phyloP scores from a whole-genome alignment of 1,139 yeast species.

The Candida sp. region DNA sequence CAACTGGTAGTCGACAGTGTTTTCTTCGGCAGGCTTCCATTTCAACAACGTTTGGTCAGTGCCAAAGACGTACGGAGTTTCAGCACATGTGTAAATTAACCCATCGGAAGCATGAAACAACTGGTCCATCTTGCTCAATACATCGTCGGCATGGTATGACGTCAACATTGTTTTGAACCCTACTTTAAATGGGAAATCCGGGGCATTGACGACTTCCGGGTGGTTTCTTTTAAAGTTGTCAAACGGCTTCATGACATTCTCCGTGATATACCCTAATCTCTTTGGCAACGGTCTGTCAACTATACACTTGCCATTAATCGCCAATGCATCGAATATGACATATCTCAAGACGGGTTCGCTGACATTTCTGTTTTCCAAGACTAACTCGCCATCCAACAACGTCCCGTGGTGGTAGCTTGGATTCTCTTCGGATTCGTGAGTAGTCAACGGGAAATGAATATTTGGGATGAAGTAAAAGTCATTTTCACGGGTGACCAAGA shows the following conservation, averaged over 20 bases:
- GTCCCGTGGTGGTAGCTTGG: constrained; percentile 82
- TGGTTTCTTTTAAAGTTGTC: constrained; percentile 64
- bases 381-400: constrained; percentile 89
- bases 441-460: constrained; percentile 75
- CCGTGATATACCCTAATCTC: constrained; percentile 87
- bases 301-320: constrained; percentile 75
- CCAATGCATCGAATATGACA: constrained; percentile 90
- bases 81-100: constrained; percentile 89
- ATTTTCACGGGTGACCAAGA: constrained; percentile 82
- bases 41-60: constrained; percentile 84
- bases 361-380: constrained; percentile 58
- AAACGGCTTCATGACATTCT: constrained; percentile 83
- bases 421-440: constrained; percentile 53
- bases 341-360: constrained; percentile 62
- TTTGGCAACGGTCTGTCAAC: constrained; percentile 75
- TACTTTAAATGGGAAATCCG: constrained; percentile 81
- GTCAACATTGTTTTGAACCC: constrained; percentile 89
- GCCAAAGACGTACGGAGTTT: constrained; percentile 85
- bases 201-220: constrained; percentile 73
- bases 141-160: constrained; percentile 77
- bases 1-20: constrained; percentile 87
- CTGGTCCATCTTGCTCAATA: constrained; percentile 73
- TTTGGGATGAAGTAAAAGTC: constrained; percentile 83
- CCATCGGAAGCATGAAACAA: constrained; percentile 95
- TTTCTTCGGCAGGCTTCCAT: constrained; percentile 98